Evolutionary conservation across 1,284 basidiomycete species (phyloP).

Genomic region (Bondarzewia mesenterica): DNA sequence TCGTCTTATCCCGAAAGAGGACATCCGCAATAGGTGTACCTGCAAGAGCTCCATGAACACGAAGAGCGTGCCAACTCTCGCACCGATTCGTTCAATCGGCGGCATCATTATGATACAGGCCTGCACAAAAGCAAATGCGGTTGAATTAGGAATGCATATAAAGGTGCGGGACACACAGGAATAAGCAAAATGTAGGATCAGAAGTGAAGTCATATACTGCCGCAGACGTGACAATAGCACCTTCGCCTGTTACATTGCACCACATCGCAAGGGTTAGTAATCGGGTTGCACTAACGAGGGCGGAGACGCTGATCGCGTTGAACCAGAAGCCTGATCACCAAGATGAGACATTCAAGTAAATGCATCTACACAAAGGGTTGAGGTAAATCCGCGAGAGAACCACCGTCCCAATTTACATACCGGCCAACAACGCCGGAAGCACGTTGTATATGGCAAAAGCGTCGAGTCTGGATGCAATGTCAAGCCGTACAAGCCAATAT

Average conservation of each 20-base stretch:
- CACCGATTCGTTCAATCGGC: slow-evolving; percentile 19
- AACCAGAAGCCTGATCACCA: no score
- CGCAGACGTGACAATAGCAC: neutral
- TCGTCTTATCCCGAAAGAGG: slow-evolving; percentile 5
- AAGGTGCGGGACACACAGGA: neutral
- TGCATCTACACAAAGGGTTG: neutral
- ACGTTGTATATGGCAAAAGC: neutral
- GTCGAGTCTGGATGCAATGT: neutral
- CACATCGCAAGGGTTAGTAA: neutral
- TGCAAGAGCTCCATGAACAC: slow-evolving; percentile 7
- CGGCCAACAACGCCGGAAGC: neutral
- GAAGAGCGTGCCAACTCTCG: slow-evolving; percentile 15
- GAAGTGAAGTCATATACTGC: neutral
- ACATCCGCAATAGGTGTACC: slow-evolving; percentile 10
- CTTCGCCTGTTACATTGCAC: neutral
- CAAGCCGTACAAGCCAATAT: neutral
- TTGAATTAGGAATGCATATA: neutral
- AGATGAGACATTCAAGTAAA: no score
- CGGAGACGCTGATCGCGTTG: neutral
- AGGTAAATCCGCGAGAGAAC: neutral
- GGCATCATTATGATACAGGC: slow-evolving; percentile 19
- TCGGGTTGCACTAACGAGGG: neutral
- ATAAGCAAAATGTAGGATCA: neutral
- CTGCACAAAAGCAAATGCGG: neutral
- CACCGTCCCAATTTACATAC: neutral